Base-by-base conservation (phyloP, 371 early-diverging fungal genomes). In the Enterocytospora artemiae region DNA sequence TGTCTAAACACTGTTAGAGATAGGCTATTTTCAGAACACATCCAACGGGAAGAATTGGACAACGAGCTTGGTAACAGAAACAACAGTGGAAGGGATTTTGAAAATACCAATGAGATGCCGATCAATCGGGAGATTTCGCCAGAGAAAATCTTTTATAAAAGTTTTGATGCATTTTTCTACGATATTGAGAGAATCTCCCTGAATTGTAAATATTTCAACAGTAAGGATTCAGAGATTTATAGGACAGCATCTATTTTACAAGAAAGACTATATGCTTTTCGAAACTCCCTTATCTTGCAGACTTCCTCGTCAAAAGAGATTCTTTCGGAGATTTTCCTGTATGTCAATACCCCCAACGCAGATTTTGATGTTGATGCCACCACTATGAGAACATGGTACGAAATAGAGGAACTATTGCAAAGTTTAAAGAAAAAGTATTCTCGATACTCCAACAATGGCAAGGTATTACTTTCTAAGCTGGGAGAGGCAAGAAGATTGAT, bases 191-290 rank as follows among this genome's bases (percentile, higher is more conserved):
- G 45, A 32, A 55, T 69, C 4, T 4, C 30, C 5, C n/a, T n/a
- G 16, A 69, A 69, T 56, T 62, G 65, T 33, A 1, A 31, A 1
- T 4, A 32, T n/a, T 69, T 48, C 36, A 69, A 69, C 50, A 31
- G 30, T 20, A 37, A 34, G 2, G 52, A 20, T 1, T 37, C 59
- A 20, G 59, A 64, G 30, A 69, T 69, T 32, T 32, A 16, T 20
- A 1, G 14, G 4, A 27, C 9, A 31, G 70, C 70, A 25, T 18
- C 28, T 33, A 37, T 41, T 16, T 36, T 69, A 18, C 33, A 25
- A 1, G 46, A 53, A 24, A 31, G 45, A 27, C 33, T 49, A 22
- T 36, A 59, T 2, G 30, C 20, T 4, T 67, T 67, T 49, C 49
- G n/a, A 9, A 7, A 20, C 16, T 20, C 5, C 4, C 46, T n/a